Evolutionary conservation across 768 basidiomycete species (phyloP).

Genomic region (Mycena kentingensis): DNA sequence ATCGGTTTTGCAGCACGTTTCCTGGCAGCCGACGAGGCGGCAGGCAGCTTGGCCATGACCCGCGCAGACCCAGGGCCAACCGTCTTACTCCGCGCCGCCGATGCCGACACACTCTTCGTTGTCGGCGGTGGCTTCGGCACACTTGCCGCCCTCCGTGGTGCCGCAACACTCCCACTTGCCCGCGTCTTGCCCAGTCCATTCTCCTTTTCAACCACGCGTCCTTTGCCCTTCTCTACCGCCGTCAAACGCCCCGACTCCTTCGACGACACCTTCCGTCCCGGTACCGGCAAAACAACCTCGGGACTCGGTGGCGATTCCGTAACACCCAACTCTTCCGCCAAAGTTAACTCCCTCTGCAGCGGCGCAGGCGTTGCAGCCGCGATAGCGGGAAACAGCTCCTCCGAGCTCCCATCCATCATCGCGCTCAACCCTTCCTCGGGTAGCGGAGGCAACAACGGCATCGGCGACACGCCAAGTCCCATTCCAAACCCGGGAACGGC

Average conservation of each 20-base stretch:
- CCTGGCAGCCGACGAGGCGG: slow-evolving; percentile 1
- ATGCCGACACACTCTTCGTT: slow-evolving; percentile 21
- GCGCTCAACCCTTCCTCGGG: slow-evolving; percentile 38
- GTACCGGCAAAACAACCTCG: slow-evolving; percentile 27
- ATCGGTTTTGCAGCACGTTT: neutral
- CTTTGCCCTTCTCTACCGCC: slow-evolving; percentile 45
- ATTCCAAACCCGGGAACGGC: neutral
- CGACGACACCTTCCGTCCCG: slow-evolving; percentile 26
- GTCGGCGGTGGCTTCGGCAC: slow-evolving; percentile 7
- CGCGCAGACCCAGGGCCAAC: slow-evolving; percentile 23
- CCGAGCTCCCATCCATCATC: slow-evolving; percentile 26
- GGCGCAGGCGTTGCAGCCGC: slow-evolving; percentile 1
- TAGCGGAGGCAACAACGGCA: slow-evolving; percentile 25
- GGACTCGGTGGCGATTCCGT: slow-evolving; percentile 49
- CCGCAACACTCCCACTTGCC: neutral
- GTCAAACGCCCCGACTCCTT: slow-evolving; percentile 35
- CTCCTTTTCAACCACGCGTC: slow-evolving; percentile 30
- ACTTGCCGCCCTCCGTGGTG: slow-evolving; percentile 5
- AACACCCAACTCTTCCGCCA: slow-evolving; percentile 50
- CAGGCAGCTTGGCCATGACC: slow-evolving; percentile 34
- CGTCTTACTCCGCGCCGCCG: slow-evolving; percentile 39
- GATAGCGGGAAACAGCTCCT: slow-evolving; percentile 11
- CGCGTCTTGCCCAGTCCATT: slow-evolving; percentile 2
- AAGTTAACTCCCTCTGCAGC: slow-evolving; percentile 34
- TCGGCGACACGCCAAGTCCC: neutral